Conservation (phyloP, 768 basidiomycete genomes). For the Pleurotus pulmonarius region DNA sequence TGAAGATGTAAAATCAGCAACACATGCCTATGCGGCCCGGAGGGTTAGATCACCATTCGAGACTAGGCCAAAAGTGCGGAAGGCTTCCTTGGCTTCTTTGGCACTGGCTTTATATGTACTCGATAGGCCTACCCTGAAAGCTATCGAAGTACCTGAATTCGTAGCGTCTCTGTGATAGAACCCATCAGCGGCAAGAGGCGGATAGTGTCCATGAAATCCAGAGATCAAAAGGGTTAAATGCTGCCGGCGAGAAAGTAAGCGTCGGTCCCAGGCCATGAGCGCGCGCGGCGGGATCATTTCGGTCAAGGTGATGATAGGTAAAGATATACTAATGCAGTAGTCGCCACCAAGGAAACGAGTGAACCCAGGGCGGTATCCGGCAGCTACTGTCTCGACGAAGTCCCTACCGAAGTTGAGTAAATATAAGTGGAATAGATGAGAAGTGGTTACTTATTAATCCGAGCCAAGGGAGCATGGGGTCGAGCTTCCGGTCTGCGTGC, state of each 20-base stretch:
- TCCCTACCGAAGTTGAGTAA: slow-evolving; percentile 35
- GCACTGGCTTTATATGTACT: slow-evolving; percentile 55
- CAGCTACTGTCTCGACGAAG: slow-evolving; percentile 56
- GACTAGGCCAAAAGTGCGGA: slow-evolving; percentile 48
- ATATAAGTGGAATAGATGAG: not conserved
- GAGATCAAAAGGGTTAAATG: slow-evolving; percentile 66
- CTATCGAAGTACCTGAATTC: slow-evolving; percentile 29
- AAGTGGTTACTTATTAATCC: not conserved
- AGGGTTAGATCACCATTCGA: slow-evolving; percentile 23
- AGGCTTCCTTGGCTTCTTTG: slow-evolving; percentile 42
- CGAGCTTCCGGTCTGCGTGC: not conserved
- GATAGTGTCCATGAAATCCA: slow-evolving; percentile 50
- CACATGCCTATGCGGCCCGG: not conserved
- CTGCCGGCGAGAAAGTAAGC: slow-evolving; percentile 51
- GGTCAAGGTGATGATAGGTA: slow-evolving; percentile 51
- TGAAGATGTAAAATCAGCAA: not conserved
- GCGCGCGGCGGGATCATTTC: slow-evolving; percentile 57
- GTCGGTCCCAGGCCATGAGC: slow-evolving; percentile 71
- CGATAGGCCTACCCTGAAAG: slow-evolving; percentile 64
- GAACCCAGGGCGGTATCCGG: slow-evolving; percentile 57
- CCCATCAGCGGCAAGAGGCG: slow-evolving; percentile 43
- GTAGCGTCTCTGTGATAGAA: slow-evolving; percentile 30
- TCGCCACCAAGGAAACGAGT: slow-evolving; percentile 47
- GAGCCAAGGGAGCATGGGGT: not conserved
- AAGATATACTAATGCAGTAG: slow-evolving; percentile 51